Conservation (phyloP, 371 early-diverging fungal genomes). For the Chytridium lagenaria region DNA sequence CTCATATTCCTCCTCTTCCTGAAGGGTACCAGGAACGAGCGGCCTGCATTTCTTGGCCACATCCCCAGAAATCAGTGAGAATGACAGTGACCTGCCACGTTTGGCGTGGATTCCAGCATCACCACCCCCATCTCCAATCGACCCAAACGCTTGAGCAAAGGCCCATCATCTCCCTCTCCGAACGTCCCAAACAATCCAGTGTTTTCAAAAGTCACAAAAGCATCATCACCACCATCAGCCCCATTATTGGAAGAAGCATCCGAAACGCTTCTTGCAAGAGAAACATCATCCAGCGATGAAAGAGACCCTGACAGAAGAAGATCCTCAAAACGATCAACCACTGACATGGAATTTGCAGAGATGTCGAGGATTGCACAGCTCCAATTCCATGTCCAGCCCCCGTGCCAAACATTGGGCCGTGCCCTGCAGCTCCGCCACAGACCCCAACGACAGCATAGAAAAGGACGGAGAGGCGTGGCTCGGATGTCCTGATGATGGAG, state of each 20-base stretch:
- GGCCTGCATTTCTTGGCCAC: background rate
- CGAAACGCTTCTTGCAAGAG: too few relatives aligned
- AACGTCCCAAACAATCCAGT: background rate
- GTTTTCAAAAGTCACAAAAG: too few relatives aligned
- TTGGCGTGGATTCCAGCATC: background rate
- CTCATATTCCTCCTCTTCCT: slow-evolving; percentile 4
- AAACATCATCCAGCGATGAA: too few relatives aligned
- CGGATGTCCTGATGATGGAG: too few relatives aligned
- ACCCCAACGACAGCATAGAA: background rate
- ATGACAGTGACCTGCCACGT: background rate
- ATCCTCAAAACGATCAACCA: slow-evolving; percentile 13
- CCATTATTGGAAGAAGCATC: too few relatives aligned
- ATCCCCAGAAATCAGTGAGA: slow-evolving; percentile 3
- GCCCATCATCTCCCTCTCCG: slow-evolving; percentile 1
- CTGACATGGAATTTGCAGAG: too few relatives aligned
- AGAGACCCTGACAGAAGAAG: background rate
- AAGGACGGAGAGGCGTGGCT: too few relatives aligned
- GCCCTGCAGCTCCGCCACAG: background rate
- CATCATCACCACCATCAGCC: too few relatives aligned
- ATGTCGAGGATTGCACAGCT: too few relatives aligned
- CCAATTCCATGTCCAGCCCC: background rate
- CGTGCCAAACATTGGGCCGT: background rate
- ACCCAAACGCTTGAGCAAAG: background rate
- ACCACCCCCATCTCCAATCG: background rate
- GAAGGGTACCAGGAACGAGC: background rate